Percentiles rank a stretch among this genome's conserved stretches.
Evolutionary conservation across 2,329 filamentous ascomycete species (phyloP).

Genomic region (Sporothrix brasiliensis): DNA sequence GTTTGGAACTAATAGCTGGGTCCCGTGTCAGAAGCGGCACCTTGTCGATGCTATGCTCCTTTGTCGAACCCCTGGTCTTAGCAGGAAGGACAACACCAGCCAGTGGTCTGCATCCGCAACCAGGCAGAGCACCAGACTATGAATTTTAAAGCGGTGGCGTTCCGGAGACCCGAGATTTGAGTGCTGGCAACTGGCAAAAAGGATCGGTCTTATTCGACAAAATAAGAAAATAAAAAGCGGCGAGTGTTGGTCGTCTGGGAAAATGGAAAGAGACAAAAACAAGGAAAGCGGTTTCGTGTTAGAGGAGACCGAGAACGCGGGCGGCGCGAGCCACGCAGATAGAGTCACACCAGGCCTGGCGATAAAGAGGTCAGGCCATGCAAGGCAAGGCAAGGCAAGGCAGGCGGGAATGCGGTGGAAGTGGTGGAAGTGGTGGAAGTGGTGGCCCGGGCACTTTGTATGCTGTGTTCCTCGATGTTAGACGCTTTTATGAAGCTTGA

Average conservation of each 20-base stretch:
- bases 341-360: slow-evolving; percentile 9
- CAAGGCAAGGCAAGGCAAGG: background rate
- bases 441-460: slow-evolving; percentile 9
- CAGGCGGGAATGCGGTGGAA: background rate
- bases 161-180: slow-evolving; percentile 25
- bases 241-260: background rate
- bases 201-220: slow-evolving; percentile 17
- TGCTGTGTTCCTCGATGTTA: slow-evolving; percentile 3
- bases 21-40: slow-evolving; percentile 24
- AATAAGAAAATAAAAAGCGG: background rate
- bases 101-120: background rate
- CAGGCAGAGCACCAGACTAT: background rate
- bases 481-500: slow-evolving; percentile 2
- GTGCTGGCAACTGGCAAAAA: slow-evolving; percentile 19
- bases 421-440: background rate
- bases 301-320: slow-evolving; percentile 1
- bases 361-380: slow-evolving; percentile 4
- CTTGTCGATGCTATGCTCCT: slow-evolving; percentile 14
- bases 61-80: slow-evolving; percentile 9
- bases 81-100: background rate
- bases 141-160: background rate
- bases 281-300: background rate
- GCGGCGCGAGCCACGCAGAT: slow-evolving; percentile 11
- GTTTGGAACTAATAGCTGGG: slow-evolving; percentile 23
- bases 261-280: background rate